phyloP scores from a whole-genome alignment of 352 stramenopile species.

The Phytophthora cactorum region DNA sequence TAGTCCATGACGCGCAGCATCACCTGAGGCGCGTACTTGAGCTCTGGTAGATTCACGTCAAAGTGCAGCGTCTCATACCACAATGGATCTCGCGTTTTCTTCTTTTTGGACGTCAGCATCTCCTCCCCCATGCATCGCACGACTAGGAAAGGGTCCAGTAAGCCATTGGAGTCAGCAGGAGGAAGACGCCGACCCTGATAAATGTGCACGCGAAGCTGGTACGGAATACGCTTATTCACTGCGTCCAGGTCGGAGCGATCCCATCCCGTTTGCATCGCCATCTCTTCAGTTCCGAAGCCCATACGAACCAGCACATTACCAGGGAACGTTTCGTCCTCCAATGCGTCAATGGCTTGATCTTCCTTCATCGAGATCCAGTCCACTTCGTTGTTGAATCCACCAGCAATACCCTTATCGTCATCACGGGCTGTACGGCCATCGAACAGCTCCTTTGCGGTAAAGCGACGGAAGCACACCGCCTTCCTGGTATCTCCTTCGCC shows the following conservation, averaged over 20 bases:
- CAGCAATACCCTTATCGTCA: constrained; percentile 7
- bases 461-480: constrained; percentile 82
- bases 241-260: constrained; percentile 56
- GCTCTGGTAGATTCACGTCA: constrained; percentile 80
- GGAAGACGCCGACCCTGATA: constrained; percentile 85
- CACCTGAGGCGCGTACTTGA: constrained; percentile 81
- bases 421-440: constrained; percentile 30
- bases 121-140: constrained; percentile 82
- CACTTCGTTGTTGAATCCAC: constrained; percentile 60
- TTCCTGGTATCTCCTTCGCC: constrained; percentile 66
- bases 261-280: constrained; percentile 64
- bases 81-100: constrained; percentile 82
- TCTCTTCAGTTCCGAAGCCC: constrained; percentile 79
- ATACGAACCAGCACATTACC: constrained; percentile 83
- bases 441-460: constrained; percentile 80
- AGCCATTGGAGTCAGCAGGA: constrained; percentile 82
- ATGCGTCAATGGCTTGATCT: constrained; percentile 78
- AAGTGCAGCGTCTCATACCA: constrained; percentile 91
- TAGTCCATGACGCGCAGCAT: constrained; percentile 85
- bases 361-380: constrained; percentile 86
- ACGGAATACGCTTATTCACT: constrained; percentile 82
- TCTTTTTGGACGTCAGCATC: constrained; percentile 75
- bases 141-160: constrained; percentile 86
- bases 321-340: constrained; percentile 82
- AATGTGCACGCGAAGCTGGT: constrained; percentile 85